Base-by-base conservation (phyloP, 768 basidiomycete genomes). In the Jaapia argillacea region DNA sequence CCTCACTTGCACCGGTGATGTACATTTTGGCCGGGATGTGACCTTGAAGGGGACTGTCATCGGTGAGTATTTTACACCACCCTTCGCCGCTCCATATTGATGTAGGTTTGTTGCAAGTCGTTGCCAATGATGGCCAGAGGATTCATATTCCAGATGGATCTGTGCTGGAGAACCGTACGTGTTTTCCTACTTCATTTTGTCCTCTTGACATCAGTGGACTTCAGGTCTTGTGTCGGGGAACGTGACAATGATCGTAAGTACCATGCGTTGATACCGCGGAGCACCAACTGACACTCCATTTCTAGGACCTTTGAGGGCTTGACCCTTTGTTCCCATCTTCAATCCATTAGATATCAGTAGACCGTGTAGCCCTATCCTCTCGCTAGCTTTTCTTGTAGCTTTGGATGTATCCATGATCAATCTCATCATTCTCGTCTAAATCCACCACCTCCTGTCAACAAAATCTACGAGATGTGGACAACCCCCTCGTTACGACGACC, bases 1-100 rank as follows among this genome's bases (percentile, higher is more conserved):
- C 59, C 65, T 85, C 54, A 85, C 83, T 20, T 77, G 84, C 44
- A 73, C 77, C 23, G 79, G 80, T 22, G 79, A 81, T 50, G 77
- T 82, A 39, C 68, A 69, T 61, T 79, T 81, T 58, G 79, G 80
- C 40, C 71, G 79, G 56, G 77, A 77, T 51, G 71, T 78, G 38
- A 76, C 75, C 4, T 59, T 82, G 39, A 68, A 75, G 26, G 79
- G 81, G 10, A 84, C 81, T 27, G 79, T 81, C 52, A 83, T 83
- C 50, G 68, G 63, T 64, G 40, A 18, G 61, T 55, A 10, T 13
- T 31, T 7, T 16, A n/a, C 4, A 14, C 22, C 25, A 27, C 27
- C 16, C n/a, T 31, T 35, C 38, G 2, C 20, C 10, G 6, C 27
- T 41, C 14, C 23, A 33, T 28, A 39, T 36, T 48, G 21, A 45